Percentiles rank a stretch among this genome's conserved stretches.
These are phyloP conservation scores for Fusarium newnesense DNA, from an alignment of 2,329 filamentous ascomycete species.

Conservation along the genomic window DNA sequence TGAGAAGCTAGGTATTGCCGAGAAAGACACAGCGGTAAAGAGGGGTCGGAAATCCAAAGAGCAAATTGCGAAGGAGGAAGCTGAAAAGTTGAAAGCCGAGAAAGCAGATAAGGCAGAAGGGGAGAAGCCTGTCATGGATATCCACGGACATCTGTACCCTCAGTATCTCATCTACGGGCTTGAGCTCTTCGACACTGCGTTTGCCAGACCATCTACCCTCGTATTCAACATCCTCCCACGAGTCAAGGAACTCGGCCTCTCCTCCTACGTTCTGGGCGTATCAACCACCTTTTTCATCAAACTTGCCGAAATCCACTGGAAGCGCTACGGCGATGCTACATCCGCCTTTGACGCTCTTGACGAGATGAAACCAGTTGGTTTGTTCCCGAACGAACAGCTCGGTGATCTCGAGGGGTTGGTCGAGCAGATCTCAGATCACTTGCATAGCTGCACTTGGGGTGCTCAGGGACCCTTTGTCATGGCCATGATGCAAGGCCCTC, in stretches of 20 bases:
- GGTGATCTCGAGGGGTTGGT: conserved; percentile 39
- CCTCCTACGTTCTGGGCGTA: conserved; percentile 77
- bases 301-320: conserved; percentile 71
- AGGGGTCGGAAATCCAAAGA: conserved; percentile 26
- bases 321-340: conserved; percentile 66
- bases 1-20: conserved; percentile 62
- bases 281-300: conserved; percentile 77
- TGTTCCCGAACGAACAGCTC: conserved; percentile 62
- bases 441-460: conserved; percentile 51
- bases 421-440: conserved; percentile 45
- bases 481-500: conserved; percentile 51
- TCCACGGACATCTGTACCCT: conserved; percentile 74
- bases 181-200: conserved; percentile 65
- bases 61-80: conserved; percentile 9
- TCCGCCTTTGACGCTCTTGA: conserved; percentile 66
- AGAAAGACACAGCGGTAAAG: conserved; percentile 14
- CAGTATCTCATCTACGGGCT: conserved; percentile 68
- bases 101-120: not conserved
- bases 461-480: conserved; percentile 52
- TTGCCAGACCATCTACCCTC: conserved; percentile 67
- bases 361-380: conserved; percentile 73
- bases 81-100: not conserved
- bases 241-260: conserved; percentile 73
- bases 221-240: conserved; percentile 71
- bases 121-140: conserved; percentile 58